Conservation (phyloP, 305 asterid species). For the Fraxinus floribunda region DNA sequence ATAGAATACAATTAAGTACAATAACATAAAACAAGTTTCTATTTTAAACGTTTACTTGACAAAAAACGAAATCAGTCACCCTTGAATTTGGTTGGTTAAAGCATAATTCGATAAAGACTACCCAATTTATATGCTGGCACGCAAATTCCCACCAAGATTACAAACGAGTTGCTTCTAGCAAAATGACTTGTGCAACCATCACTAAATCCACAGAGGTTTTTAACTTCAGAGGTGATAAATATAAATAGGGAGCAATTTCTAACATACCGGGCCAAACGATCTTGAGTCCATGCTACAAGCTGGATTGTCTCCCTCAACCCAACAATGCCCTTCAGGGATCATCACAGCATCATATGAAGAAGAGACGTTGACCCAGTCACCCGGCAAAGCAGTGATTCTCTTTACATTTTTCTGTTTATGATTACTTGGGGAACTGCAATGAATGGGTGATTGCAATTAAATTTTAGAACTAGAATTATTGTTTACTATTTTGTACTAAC, state of each 20-base stretch:
- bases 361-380: conserved; percentile 59
- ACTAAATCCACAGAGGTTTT: not conserved
- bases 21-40: not conserved
- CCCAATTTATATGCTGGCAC: not conserved
- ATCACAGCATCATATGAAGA: conserved; percentile 44
- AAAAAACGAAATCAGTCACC: not conserved
- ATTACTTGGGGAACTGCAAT: conserved; percentile 64
- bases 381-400: conserved; percentile 78
- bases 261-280: conserved; percentile 71
- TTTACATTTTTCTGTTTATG: conserved; percentile 55
- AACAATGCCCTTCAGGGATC: conserved; percentile 89
- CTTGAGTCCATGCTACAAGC: conserved; percentile 76
- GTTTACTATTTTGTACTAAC: not conserved
- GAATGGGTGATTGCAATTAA: not conserved
- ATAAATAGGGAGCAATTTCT: not conserved
- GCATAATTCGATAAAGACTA: conserved; percentile 8
- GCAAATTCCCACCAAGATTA: not conserved
- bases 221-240: not conserved
- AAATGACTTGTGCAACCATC: not conserved
- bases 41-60: not conserved
- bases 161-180: not conserved
- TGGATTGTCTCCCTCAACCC: conserved; percentile 90
- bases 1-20: not conserved
- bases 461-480: not conserved
- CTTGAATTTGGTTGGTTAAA: conserved; percentile 2